Percentiles rank a stretch among this genome's conserved stretches.
These are phyloP conservation scores for Pythium coloratum DNA, from an alignment of 352 stramenopile species.

Conservation along the genomic window DNA sequence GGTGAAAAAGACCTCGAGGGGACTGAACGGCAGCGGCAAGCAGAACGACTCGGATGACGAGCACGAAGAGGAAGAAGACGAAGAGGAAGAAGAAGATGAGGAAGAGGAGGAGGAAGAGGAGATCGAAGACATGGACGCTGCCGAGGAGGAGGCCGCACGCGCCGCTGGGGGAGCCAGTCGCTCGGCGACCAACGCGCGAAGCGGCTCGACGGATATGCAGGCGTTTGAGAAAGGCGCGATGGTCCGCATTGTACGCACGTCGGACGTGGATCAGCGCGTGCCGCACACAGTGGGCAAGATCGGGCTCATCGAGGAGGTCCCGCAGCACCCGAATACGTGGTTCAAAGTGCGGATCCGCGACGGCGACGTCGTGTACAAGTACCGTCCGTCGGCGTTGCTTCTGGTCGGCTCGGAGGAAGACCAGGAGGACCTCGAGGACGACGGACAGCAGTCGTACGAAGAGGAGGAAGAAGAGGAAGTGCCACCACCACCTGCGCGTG, in stretches of 20 bases:
- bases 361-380: constrained; percentile 88
- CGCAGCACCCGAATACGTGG: constrained; percentile 86
- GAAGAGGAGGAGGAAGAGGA: constrained; percentile 30
- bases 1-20: constrained; percentile 38
- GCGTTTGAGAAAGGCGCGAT: constrained; percentile 60
- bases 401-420: constrained; percentile 34
- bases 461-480: constrained; percentile 27
- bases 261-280: constrained; percentile 82
- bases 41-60: constrained; percentile 53
- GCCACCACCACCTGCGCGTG: neutral
- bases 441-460: constrained; percentile 21
- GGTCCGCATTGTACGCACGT: constrained; percentile 67
- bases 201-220: constrained; percentile 43
- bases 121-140: constrained; percentile 32
- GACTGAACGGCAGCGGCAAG: constrained; percentile 43
- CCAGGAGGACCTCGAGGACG: constrained; percentile 1
- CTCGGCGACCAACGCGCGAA: constrained; percentile 4
- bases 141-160: constrained; percentile 13
- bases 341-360: constrained; percentile 83
- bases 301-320: constrained; percentile 77
- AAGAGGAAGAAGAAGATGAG: constrained; percentile 29
- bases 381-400: constrained; percentile 73
- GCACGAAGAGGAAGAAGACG: constrained; percentile 43
- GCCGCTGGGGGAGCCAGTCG: neutral
- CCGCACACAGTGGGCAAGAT: constrained; percentile 81